Evolutionary conservation across 176 grass and related monocot species (phyloP).

Genomic region (Dendrocalamus sinicus): DNA sequence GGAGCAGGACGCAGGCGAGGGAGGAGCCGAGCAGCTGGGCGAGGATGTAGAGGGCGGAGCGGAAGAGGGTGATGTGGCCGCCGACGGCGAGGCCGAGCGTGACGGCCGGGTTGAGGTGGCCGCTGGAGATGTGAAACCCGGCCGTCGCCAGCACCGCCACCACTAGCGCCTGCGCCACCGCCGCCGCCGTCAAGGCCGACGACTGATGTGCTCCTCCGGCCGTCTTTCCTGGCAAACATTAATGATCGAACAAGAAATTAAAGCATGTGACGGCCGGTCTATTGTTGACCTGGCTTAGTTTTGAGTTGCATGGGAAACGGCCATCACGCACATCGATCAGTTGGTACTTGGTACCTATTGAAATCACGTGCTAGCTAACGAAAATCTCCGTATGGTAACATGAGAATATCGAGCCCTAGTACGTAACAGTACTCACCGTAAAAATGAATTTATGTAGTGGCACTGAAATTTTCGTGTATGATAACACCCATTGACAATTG

Average conservation of each 20-base stretch:
- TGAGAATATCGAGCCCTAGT: background rate
- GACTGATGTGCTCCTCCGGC: constrained; percentile 2
- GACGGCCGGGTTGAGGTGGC: constrained; percentile 86
- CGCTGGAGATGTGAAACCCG: constrained; percentile 86
- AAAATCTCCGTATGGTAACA: background rate
- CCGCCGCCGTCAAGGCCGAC: constrained; percentile 67
- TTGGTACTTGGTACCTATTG: background rate
- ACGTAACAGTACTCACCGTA: no score
- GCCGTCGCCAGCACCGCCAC: constrained; percentile 77
- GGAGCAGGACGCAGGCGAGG: constrained; percentile 72
- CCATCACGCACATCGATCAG: background rate
- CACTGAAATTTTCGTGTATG: no score
- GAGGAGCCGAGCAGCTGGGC: constrained; percentile 76
- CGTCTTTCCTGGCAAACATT: constrained; percentile 3
- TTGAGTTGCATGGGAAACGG: background rate
- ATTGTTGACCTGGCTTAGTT: no score
- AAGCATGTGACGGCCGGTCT: background rate
- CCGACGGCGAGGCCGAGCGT: constrained; percentile 75
- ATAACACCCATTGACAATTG: background rate
- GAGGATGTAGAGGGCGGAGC: constrained; percentile 65
- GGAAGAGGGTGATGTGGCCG: constrained; percentile 76
- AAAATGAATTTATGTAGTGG: no score
- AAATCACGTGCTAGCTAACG: background rate
- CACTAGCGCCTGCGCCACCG: constrained; percentile 74
- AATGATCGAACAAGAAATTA: background rate